Evolutionary conservation across 1,284 basidiomycete genomes (phyloP).

Genomic region (Microbotryomycetes sp.): DNA sequence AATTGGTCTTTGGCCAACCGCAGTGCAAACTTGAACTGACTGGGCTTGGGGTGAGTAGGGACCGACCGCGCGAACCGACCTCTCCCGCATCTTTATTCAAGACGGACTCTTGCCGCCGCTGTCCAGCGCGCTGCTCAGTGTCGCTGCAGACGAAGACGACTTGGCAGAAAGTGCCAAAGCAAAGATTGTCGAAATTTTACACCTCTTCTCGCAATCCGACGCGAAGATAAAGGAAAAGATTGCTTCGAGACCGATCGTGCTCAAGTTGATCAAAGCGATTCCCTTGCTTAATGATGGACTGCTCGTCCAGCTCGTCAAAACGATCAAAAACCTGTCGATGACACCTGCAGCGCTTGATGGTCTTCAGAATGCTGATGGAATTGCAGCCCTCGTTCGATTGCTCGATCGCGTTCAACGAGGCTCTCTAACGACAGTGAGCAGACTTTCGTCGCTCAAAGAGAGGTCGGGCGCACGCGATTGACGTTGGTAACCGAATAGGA

Average conservation of each 20-base stretch:
- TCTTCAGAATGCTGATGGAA: constrained; percentile 89
- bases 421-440: constrained; percentile 68
- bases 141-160: constrained; percentile 67
- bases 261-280: constrained; percentile 74
- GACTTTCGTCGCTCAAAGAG: background rate
- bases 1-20: background rate
- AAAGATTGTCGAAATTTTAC: constrained; percentile 81
- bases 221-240: constrained; percentile 84
- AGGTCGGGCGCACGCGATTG: background rate
- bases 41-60: constrained; percentile 52
- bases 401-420: constrained; percentile 74
- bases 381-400: constrained; percentile 79
- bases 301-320: constrained; percentile 82
- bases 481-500: constrained; percentile 64
- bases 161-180: constrained; percentile 57
- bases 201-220: constrained; percentile 92
- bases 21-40: background rate
- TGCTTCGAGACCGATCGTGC: constrained; percentile 78
- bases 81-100: constrained; percentile 94
- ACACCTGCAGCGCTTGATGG: constrained; percentile 81
- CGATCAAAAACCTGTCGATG: constrained; percentile 93
- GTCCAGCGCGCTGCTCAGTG: constrained; percentile 78
- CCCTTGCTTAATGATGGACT: constrained; percentile 74
- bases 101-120: constrained; percentile 91
- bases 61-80: constrained; percentile 93